phyloP scores from a whole-genome alignment of 352 stramenopile species.

The Elongisporangium anandrum region DNA sequence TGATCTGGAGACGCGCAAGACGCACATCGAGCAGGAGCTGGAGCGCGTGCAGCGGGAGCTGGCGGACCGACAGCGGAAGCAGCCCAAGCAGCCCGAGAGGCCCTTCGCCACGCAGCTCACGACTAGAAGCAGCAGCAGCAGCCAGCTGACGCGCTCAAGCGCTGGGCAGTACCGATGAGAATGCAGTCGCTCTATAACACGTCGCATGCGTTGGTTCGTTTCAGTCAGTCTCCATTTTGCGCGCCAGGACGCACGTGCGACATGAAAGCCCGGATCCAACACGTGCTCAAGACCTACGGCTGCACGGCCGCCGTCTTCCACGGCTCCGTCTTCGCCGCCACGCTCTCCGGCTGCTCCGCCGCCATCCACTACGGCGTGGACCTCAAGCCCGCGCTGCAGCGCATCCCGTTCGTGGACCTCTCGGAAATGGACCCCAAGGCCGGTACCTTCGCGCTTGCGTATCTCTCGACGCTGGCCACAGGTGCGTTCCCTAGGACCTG shows the following conservation, averaged over 20 bases:
- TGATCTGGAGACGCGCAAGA: constrained; percentile 51
- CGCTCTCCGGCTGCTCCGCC: constrained; percentile 86
- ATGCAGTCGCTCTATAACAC: background rate
- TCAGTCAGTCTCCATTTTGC: background rate
- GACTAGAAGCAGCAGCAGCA: background rate
- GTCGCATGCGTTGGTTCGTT: background rate
- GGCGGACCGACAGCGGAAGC: constrained; percentile 14
- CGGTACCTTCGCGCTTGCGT: constrained; percentile 73
- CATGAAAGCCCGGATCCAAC: constrained; percentile 65
- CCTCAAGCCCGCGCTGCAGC: constrained; percentile 43
- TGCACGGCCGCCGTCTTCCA: constrained; percentile 93
- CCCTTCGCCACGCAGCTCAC: background rate
- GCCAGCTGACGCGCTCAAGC: background rate
- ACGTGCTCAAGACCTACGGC: constrained; percentile 91
- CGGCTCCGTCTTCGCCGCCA: constrained; percentile 92
- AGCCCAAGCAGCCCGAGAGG: background rate
- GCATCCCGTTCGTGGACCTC: constrained; percentile 69
- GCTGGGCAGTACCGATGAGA: background rate
- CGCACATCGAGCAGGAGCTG: constrained; percentile 52
- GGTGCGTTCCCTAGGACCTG: constrained; percentile 9
- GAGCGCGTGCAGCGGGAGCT: constrained; percentile 39
- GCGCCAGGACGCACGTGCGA: background rate
- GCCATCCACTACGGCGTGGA: constrained; percentile 68
- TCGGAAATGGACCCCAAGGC: constrained; percentile 66
- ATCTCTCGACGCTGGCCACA: constrained; percentile 91